Percentiles rank a stretch among this genome's conserved stretches.
Conservation (phyloP, 2,329 filamentous ascomycete genomes). For the Tolypocladium tropicale region DNA sequence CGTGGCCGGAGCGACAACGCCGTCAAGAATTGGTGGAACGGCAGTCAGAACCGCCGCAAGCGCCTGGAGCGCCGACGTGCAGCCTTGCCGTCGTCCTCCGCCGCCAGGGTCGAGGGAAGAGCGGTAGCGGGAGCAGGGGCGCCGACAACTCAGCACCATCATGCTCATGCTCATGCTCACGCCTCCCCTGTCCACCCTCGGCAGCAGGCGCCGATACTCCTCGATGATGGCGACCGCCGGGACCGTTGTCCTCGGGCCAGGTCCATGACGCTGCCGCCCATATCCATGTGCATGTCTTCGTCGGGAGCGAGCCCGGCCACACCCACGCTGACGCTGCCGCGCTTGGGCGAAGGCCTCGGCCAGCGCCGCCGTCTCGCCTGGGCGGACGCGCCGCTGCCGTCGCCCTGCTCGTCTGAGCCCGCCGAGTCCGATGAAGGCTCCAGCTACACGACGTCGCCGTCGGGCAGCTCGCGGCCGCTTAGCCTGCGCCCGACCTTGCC, state of each 20-base stretch:
- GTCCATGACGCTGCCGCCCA: conserved; percentile 3
- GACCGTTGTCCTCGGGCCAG: background rate
- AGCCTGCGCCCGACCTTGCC: background rate
- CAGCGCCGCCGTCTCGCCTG: conserved; percentile 12
- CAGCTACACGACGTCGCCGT: conserved; percentile 2
- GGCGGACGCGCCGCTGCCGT: conserved; percentile 23
- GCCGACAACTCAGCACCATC: background rate
- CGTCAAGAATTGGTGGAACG: conserved; percentile 98
- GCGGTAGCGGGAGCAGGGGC: background rate
- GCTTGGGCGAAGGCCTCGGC: conserved; percentile 6
- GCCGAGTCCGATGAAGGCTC: background rate
- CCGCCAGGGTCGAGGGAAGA: background rate
- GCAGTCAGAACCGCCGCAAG: conserved; percentile 72
- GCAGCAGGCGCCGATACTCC: background rate
- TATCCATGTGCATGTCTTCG: background rate
- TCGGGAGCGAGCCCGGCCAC: background rate
- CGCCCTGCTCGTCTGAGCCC: conserved; percentile 24
- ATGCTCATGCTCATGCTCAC: background rate
- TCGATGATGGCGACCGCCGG: background rate
- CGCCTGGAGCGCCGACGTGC: conserved; percentile 23
- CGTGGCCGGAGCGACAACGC: conserved; percentile 86
- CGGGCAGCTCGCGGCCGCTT: background rate
- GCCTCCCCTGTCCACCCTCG: background rate
- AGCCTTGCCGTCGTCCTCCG: background rate
- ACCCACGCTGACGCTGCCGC: conserved; percentile 7